A percentile compares a stretch with the other conserved stretches of the same genome.
phyloP scores from a whole-genome alignment of 2,329 filamentous ascomycete species.

The Claviceps pazoutovae region DNA sequence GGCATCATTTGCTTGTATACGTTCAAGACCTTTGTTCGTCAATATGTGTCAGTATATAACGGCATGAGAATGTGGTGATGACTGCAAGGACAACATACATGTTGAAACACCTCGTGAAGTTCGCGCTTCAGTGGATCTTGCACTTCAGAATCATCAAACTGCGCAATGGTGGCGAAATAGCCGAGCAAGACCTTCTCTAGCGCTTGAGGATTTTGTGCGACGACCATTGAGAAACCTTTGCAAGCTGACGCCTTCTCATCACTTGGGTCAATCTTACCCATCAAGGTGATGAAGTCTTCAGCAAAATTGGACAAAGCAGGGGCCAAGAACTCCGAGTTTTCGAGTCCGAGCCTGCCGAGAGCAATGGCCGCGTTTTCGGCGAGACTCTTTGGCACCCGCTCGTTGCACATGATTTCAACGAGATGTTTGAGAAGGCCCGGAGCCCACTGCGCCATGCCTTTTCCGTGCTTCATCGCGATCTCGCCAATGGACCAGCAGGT shows the following conservation, averaged over 20 bases:
- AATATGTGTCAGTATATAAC: not conserved
- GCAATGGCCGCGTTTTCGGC: conserved; percentile 92
- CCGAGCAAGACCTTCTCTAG: conserved; percentile 76
- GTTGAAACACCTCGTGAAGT: conserved; percentile 59
- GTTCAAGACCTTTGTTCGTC: conserved; percentile 30
- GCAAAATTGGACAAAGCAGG: conserved; percentile 71
- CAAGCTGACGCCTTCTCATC: conserved; percentile 93
- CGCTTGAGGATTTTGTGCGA: conserved; percentile 75
- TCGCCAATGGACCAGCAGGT: conserved; percentile 95
- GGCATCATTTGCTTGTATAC: conserved; percentile 47
- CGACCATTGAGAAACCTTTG: conserved; percentile 74
- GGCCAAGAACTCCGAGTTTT: conserved; percentile 62
- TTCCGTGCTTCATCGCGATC: conserved; percentile 67
- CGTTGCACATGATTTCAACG: conserved; percentile 71
- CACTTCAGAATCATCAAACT: conserved; percentile 52
- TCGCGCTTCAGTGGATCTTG: conserved; percentile 49
- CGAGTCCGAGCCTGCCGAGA: conserved; percentile 71
- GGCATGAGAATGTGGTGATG: not conserved
- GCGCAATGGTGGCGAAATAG: conserved; percentile 74
- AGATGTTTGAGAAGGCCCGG: conserved; percentile 65
- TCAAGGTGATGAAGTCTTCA: conserved; percentile 64
- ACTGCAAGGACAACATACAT: conserved; percentile 39
- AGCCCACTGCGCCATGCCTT: conserved; percentile 63
- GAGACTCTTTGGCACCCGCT: conserved; percentile 71
- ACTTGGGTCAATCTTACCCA: conserved; percentile 73